phyloP scores from a whole-genome alignment of 768 basidiomycete species.

The Lactifluus volemus region DNA sequence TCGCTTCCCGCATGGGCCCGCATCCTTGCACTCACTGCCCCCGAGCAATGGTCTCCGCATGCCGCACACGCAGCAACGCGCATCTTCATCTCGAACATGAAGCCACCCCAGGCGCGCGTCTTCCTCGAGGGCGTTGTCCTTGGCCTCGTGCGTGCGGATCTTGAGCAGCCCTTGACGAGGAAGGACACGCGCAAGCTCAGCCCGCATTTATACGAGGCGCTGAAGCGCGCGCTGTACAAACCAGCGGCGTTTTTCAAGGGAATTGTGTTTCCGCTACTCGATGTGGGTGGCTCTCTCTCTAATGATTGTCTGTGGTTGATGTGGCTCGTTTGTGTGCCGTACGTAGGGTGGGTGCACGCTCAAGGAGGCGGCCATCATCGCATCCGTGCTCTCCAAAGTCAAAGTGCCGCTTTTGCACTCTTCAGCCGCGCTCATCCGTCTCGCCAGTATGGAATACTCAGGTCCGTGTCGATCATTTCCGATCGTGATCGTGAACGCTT shows the following conservation, averaged over 20 bases:
- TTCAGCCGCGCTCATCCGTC: constrained; percentile 85
- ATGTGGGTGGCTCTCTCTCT: constrained; percentile 42
- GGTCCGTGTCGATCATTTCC: constrained; percentile 35
- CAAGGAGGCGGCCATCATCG: constrained; percentile 91
- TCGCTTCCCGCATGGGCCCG: constrained; percentile 94
- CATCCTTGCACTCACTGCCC: constrained; percentile 84
- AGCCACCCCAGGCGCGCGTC: constrained; percentile 86
- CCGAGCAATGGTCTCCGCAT: constrained; percentile 93
- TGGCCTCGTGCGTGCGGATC: constrained; percentile 84
- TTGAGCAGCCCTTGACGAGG: constrained; percentile 35
- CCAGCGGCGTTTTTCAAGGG: constrained; percentile 99
- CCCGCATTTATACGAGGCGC: constrained; percentile 88
- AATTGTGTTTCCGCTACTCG: constrained; percentile 89
- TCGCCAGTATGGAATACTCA: constrained; percentile 94
- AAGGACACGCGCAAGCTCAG: constrained; percentile 72
- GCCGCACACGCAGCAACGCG: constrained; percentile 90
- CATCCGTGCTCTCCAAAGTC: constrained; percentile 82
- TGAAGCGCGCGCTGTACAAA: constrained; percentile 90
- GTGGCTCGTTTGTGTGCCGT: background rate
- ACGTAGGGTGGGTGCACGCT: constrained; percentile 73
- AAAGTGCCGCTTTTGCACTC: constrained; percentile 96
- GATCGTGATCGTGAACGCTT: background rate
- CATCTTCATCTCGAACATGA: constrained; percentile 95
- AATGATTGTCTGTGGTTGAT: background rate
- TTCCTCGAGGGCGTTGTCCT: constrained; percentile 89